Percentiles rank a stretch among this genome's conserved stretches.
Conservation (phyloP, 306 rosid genomes). For the Inga oerstediana region DNA sequence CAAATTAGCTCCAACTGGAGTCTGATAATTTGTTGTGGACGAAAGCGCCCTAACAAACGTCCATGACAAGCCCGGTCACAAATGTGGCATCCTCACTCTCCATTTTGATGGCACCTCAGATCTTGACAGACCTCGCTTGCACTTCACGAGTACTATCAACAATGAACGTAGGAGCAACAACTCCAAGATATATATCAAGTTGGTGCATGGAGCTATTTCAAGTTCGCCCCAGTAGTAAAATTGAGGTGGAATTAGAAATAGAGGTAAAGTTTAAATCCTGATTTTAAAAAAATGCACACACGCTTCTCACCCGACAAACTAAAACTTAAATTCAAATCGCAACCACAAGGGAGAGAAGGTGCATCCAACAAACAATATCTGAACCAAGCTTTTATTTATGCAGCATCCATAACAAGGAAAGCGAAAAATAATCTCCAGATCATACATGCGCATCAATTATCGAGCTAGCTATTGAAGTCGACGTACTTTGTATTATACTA, state of each 20-base stretch:
- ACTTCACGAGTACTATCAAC: too few relatives aligned
- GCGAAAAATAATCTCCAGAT: constrained; percentile 24
- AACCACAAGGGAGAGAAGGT: background rate
- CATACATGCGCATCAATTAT: constrained; percentile 27
- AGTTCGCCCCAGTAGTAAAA: background rate
- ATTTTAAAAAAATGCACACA: too few relatives aligned
- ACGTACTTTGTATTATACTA: constrained; percentile 47
- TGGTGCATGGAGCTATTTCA: background rate
- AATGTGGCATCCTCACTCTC: too few relatives aligned
- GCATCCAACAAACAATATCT: background rate
- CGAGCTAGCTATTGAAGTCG: constrained; percentile 33
- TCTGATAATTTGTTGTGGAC: too few relatives aligned
- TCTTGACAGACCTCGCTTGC: too few relatives aligned
- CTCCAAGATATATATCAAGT: too few relatives aligned
- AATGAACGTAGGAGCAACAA: too few relatives aligned
- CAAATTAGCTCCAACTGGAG: too few relatives aligned
- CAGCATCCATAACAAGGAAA: constrained; percentile 16
- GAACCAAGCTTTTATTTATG: background rate
- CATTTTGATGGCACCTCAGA: too few relatives aligned
- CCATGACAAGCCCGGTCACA: too few relatives aligned
- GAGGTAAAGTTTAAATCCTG: too few relatives aligned
- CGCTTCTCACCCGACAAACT: background rate
- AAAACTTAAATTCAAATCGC: background rate
- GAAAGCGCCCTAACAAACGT: too few relatives aligned
- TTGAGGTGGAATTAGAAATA: background rate